phyloP scores from a whole-genome alignment of 139 green algal genomes.

The Volvox reticuliferus region DNA sequence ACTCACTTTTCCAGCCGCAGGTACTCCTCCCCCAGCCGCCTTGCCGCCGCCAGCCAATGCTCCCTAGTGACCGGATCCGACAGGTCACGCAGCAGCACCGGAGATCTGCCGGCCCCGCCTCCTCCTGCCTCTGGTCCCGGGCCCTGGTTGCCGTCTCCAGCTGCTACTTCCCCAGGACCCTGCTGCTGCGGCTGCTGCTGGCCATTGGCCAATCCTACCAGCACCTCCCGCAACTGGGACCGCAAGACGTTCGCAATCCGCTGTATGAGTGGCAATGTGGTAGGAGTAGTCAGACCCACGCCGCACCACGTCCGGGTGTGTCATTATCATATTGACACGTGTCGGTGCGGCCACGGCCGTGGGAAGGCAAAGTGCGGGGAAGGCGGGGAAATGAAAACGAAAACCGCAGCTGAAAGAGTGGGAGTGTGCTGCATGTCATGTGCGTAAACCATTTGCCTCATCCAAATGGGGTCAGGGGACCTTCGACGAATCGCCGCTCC shows the following conservation, averaged over 20 bases:
- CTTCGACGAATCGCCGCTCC: no score
- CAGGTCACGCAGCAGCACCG: neutral
- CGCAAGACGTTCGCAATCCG: neutral
- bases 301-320: no score
- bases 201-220: neutral
- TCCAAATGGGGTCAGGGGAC: no score
- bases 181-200: neutral
- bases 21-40: conserved; percentile 32
- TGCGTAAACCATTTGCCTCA: no score
- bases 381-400: no score
- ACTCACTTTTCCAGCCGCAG: conserved; percentile 45
- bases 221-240: conserved; percentile 10
- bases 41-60: neutral
- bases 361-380: no score
- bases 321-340: no score
- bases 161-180: neutral
- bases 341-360: no score
- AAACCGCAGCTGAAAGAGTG: no score
- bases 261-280: no score
- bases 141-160: neutral
- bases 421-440: no score
- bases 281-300: no score
- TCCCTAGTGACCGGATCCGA: neutral
- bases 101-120: neutral
- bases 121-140: neutral